Evolutionary conservation across 352 stramenopile genomes (phyloP), one percentile per base, ranked within the genome.

Genomic region (Globisporangium nagaii): DNA sequence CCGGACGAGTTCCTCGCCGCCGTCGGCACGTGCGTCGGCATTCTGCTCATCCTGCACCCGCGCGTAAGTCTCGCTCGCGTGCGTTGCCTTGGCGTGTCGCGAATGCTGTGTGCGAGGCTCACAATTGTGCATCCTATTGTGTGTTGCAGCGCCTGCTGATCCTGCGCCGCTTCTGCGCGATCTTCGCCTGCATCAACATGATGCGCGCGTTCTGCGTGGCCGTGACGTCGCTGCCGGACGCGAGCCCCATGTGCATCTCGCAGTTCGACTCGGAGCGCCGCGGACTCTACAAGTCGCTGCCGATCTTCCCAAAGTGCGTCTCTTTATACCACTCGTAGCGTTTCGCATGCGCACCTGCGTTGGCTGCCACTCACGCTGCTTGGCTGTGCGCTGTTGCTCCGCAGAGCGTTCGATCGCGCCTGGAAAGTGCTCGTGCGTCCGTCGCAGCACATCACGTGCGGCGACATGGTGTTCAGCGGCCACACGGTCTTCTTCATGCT

Each of bases 381-480:
- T 50, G 10, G 6, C 1, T 24, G n/a, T 48, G 24, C 24, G 43
- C 27, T 43, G 19, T 43, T 19, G 35, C 22, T 52, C 42, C 28
- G 11, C 52, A 93, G 83, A 44, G 84, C 84, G 10, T 88, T 93
- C 56, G 66, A 73, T 25, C 84, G 84, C 45, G 84, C 84, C 8
- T 88, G 73, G 71, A 93, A 95, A 56, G 84, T 95, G 28, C 74
- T 95, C 52, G 78, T 88, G 30, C 68, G 79, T 35, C 84, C 84
- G 36, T 89, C 84, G 42, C 76, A 93, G 63, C 80, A 95, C 66
- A 95, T 95, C 57, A 95, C 84, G 7, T 95, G 84, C 58, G 84
- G 84, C 56, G 84, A 95, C 50, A 95, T 95, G 84, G 72, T 95
- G 65, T 95, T 95, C 66, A 95, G 84, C 58, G 84, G 84, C 36